These are phyloP conservation scores for Cladosporium velox DNA, from an alignment of 2,329 filamentous ascomycete species.

Conservation along the genomic window DNA sequence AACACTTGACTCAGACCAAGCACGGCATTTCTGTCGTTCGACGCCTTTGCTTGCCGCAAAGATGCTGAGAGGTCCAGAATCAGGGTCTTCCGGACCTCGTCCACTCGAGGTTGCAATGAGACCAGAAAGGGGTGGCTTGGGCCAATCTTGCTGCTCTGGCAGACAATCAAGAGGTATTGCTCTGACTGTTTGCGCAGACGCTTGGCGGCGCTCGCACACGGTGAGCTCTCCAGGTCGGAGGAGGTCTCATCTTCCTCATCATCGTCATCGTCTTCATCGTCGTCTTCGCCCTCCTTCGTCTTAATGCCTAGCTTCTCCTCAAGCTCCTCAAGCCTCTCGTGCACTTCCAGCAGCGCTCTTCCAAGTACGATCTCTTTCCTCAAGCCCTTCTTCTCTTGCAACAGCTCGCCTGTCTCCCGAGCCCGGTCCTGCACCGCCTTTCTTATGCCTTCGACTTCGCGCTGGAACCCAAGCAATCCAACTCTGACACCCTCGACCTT, in stretches of 20 bases:
- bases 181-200: constrained; percentile 58
- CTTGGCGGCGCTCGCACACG: constrained; percentile 36
- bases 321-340: constrained; percentile 62
- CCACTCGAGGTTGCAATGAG: constrained; percentile 57
- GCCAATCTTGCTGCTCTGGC: constrained; percentile 54
- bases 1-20: constrained; percentile 63
- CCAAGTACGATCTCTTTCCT: constrained; percentile 64
- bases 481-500: constrained; percentile 88
- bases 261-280: constrained; percentile 33
- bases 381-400: constrained; percentile 68
- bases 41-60: constrained; percentile 57
- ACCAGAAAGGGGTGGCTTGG: constrained; percentile 64
- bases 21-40: constrained; percentile 45
- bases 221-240: constrained; percentile 37
- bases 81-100: constrained; percentile 62
- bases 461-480: constrained; percentile 78
- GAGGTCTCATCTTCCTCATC: constrained; percentile 39
- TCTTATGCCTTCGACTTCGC: constrained; percentile 76
- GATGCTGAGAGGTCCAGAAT: constrained; percentile 66
- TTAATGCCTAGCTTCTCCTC: constrained; percentile 64
- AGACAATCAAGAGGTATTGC: constrained; percentile 59
- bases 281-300: constrained; percentile 31
- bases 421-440: constrained; percentile 64
- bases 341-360: constrained; percentile 65
- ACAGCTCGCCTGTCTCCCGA: constrained; percentile 61